Conservation (phyloP, 192 early-diverging fungal genomes). For the Linnemannia hyalina region DNA sequence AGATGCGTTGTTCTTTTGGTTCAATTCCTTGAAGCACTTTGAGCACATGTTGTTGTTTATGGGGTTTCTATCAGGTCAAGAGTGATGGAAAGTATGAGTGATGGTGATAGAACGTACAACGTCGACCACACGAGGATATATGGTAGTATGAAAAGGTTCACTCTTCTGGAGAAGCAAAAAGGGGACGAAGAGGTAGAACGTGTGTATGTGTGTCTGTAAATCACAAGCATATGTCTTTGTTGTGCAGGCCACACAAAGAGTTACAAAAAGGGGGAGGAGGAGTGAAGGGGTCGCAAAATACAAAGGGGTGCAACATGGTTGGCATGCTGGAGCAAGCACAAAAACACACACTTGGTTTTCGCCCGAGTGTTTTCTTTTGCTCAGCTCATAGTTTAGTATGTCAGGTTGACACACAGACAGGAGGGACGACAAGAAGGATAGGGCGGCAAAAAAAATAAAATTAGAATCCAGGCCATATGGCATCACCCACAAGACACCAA, state of each 20-base stretch:
- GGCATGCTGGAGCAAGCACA: background rate
- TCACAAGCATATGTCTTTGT: background rate
- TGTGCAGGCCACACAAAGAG: background rate
- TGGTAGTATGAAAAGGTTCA: background rate
- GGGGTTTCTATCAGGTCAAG: slow-evolving; percentile 59
- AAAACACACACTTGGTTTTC: background rate
- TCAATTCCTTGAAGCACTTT: slow-evolving; percentile 79
- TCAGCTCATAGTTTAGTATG: background rate
- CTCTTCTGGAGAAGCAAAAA: background rate
- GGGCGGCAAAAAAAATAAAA: background rate
- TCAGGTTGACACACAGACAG: background rate
- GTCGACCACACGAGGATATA: background rate
- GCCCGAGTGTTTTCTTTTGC: background rate
- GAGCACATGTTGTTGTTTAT: slow-evolving; percentile 83
- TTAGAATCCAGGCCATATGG: background rate
- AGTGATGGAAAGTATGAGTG: background rate
- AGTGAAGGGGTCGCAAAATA: background rate
- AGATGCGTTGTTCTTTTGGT: slow-evolving; percentile 55
- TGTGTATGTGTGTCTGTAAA: background rate
- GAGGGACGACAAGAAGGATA: background rate
- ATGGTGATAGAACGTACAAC: background rate
- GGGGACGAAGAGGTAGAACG: background rate
- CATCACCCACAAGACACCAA: background rate
- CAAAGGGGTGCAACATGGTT: background rate
- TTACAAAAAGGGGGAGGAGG: background rate